Percentiles rank a stretch among this genome's conserved stretches.
Conservation (phyloP, 208 protist species). For the Leishmania turanica region DNA sequence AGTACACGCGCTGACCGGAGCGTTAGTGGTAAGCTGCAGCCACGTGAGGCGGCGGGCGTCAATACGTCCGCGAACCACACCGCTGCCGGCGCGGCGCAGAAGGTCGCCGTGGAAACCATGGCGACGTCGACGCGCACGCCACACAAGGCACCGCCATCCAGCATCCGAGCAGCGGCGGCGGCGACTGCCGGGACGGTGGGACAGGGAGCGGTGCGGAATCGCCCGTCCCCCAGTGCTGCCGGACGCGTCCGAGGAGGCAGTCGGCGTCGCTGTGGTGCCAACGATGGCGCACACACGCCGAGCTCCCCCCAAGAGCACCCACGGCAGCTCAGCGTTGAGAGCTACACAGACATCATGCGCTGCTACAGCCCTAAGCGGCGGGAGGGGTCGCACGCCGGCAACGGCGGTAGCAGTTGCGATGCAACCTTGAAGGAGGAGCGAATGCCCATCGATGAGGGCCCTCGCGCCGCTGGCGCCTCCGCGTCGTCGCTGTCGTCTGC, state of each 20-base stretch:
- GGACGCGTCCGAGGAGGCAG: not conserved
- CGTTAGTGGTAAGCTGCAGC: not conserved
- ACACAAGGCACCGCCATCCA: not conserved
- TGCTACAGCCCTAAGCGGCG: constrained; percentile 8
- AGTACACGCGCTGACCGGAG: not conserved
- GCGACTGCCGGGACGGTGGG: not conserved
- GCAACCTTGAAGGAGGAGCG: not conserved
- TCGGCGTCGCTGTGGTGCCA: not conserved
- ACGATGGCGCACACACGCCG: not conserved
- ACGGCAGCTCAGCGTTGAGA: constrained; percentile 20
- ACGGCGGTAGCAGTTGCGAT: not conserved
- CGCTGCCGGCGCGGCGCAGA: not conserved
- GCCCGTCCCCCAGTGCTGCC: not conserved
- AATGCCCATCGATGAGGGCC: not conserved
- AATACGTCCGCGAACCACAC: not conserved
- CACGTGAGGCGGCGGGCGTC: not conserved
- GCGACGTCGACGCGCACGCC: not conserved
- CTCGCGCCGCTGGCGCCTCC: not conserved
- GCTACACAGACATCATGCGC: constrained; percentile 24
- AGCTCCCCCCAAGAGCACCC: not conserved
- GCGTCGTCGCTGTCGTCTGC: not conserved
- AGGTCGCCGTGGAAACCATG: not conserved
- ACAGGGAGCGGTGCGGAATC: not conserved
- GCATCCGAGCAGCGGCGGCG: not conserved
- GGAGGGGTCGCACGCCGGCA: not conserved